Base-by-base conservation (phyloP, 2,329 filamentous ascomycete species). In the Immersiporthe knoxdaviesiana region DNA sequence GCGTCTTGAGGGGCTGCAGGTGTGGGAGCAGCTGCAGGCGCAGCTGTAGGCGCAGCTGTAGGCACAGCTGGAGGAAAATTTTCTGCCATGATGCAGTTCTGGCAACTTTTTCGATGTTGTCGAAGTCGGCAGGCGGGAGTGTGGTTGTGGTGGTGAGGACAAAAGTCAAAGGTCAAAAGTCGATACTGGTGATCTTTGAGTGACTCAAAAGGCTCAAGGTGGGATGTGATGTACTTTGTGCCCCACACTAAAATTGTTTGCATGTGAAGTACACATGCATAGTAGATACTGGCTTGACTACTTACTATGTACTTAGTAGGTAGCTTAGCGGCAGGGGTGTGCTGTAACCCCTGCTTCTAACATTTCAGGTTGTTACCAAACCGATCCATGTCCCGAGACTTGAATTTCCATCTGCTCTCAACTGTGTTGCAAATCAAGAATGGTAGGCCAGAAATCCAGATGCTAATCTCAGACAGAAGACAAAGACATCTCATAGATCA, bases 1-100 rank as follows among this genome's bases (percentile, higher is more conserved):
- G 80, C 78, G 5, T 78, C 66, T 6, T 76, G 65, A 66, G 73
- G 72, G 24, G 70, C 66, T 27, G 70, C 71, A 21, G 64, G 35
- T n/a, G 70, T 63, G 32, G 68, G 67, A 35, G 67, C 61, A 44
- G 70, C 69, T 35, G 70, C 67, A 4, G 70, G 54, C 27, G 71
- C 68, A 37, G 69, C 70, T 32, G 70, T 66, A 4, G 70, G 54
- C 27, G 71, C 68, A 37, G 69, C 70, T 32, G 70, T 66, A 4
- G 71, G 59, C 24, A 71, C 67, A 44, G 71, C 70, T 47, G 68
- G 68, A 14, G 72, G 59, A 30, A 68, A 60, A 24, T 52, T 63
- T 21, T 66, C 68, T 50, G 68, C 59, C 70, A 70, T 71, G 0
- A 37, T 64, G 44, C 24, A 5, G 21, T 47, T 32, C 32, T 27